phyloP scores from a whole-genome alignment of 805 yeast genomes.

The Maudiozyma turicensis region DNA sequence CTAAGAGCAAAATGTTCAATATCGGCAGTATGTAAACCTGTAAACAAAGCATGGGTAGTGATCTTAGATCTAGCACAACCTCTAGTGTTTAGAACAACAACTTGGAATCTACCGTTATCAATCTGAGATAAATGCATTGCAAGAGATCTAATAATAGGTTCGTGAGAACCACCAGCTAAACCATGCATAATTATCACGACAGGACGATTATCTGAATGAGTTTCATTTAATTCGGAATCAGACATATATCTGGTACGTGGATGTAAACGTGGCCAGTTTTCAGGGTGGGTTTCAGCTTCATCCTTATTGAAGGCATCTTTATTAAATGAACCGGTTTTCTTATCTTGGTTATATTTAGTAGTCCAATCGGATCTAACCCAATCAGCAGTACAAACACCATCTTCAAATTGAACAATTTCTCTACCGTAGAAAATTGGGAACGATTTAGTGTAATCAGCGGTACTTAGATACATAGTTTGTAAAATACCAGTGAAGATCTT shows the following conservation, averaged over 20 bases:
- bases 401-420: slow-evolving; percentile 52
- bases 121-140: slow-evolving; percentile 35
- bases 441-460: slow-evolving; percentile 39
- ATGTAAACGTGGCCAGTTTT: slow-evolving; percentile 49
- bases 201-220: slow-evolving; percentile 37
- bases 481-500: slow-evolving; percentile 59
- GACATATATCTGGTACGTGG: slow-evolving; percentile 58
- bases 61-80: slow-evolving; percentile 72
- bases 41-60: slow-evolving; percentile 56
- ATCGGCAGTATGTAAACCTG: slow-evolving; percentile 64
- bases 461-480: slow-evolving; percentile 65
- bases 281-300: slow-evolving; percentile 37
- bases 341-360: slow-evolving; percentile 11
- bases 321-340: slow-evolving; percentile 12
- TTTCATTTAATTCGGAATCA: slow-evolving; percentile 33
- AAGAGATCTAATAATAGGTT: slow-evolving; percentile 55
- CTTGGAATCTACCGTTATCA: slow-evolving; percentile 38
- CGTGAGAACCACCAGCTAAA: slow-evolving; percentile 72
- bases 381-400: slow-evolving; percentile 68
- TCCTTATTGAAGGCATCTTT: slow-evolving; percentile 25
- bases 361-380: slow-evolving; percentile 38
- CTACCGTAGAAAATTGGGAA: slow-evolving; percentile 68
- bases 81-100: slow-evolving; percentile 56
- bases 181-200: slow-evolving; percentile 60
- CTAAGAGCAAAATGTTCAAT: slow-evolving; percentile 47